Evolutionary conservation across 208 protist species (phyloP).

Genomic region (Trypanosoma conorhini): DNA sequence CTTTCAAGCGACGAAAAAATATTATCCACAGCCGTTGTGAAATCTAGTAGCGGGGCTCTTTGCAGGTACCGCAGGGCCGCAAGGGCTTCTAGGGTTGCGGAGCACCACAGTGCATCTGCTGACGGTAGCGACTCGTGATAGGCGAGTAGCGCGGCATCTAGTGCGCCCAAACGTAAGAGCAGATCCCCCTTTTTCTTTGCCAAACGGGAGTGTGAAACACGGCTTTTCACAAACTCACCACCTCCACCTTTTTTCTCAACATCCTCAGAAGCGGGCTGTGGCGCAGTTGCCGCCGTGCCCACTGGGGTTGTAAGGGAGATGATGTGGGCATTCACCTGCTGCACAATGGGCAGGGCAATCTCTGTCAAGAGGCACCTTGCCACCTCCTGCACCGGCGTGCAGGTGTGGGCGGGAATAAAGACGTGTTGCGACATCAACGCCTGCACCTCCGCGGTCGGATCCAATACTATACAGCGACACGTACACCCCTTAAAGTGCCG

Average conservation of each 20-base stretch:
- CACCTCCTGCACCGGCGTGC: constrained; percentile 36
- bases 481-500: constrained; percentile 61
- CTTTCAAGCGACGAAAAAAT: constrained; percentile 59
- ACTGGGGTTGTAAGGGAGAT: constrained; percentile 7
- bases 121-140: constrained; percentile 67
- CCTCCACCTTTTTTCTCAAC: background rate
- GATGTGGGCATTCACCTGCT: constrained; percentile 18
- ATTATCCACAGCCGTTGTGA: constrained; percentile 15
- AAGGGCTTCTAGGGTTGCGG: constrained; percentile 78
- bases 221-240: constrained; percentile 22
- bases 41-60: constrained; percentile 34
- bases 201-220: constrained; percentile 32
- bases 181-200: constrained; percentile 72
- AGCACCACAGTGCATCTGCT: constrained; percentile 68
- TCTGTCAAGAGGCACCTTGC: constrained; percentile 35
- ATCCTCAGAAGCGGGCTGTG: constrained; percentile 5
- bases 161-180: constrained; percentile 65
- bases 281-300: background rate
- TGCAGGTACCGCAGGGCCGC: constrained; percentile 76
- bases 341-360: constrained; percentile 31
- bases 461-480: constrained; percentile 76
- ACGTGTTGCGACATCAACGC: constrained; percentile 25
- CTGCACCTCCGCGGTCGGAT: constrained; percentile 30
- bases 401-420: constrained; percentile 31
- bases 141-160: constrained; percentile 43